These are phyloP conservation scores for Silene noctiflora DNA, from an alignment of 179 eudicot species.

Conservation along the genomic window DNA sequence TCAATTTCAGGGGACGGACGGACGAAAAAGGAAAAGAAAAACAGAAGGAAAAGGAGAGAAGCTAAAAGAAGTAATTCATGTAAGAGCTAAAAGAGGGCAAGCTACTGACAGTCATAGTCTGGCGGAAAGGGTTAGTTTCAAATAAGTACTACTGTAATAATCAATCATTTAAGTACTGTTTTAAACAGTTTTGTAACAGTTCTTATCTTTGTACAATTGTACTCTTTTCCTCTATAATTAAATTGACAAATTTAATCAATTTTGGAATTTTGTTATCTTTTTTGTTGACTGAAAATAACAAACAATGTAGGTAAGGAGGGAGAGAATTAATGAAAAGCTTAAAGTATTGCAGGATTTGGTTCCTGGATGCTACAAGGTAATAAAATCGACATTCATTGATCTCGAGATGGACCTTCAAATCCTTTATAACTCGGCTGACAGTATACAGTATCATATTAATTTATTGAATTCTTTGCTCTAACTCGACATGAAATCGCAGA, in stretches of 20 bases:
- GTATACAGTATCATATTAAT: neutral
- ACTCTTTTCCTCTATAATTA: neutral
- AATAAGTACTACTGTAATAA: neutral
- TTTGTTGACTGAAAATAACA: neutral
- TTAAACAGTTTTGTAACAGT: neutral
- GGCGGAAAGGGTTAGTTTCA: conserved; percentile 71
- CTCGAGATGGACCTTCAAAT: neutral
- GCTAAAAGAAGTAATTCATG: conserved; percentile 83
- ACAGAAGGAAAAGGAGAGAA: conserved; percentile 38
- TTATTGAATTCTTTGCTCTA: neutral
- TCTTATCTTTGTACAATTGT: neutral
- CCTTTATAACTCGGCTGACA: neutral
- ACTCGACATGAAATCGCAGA: conserved; percentile 35
- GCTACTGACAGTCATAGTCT: conserved; percentile 97
- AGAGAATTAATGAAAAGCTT: conserved; percentile 78
- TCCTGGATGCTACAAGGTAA: conserved; percentile 95
- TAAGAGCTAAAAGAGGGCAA: conserved; percentile 94
- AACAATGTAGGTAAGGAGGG: conserved; percentile 58
- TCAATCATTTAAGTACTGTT: neutral
- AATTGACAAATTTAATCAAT: no score
- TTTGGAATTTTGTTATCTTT: no score
- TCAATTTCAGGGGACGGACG: conserved; percentile 35
- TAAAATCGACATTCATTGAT: conserved; percentile 6
- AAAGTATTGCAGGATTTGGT: conserved; percentile 82
- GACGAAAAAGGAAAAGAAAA: conserved; percentile 53